phyloP scores from a whole-genome alignment of 139 green algal genomes.

The Spirogloea muscicola region DNA sequence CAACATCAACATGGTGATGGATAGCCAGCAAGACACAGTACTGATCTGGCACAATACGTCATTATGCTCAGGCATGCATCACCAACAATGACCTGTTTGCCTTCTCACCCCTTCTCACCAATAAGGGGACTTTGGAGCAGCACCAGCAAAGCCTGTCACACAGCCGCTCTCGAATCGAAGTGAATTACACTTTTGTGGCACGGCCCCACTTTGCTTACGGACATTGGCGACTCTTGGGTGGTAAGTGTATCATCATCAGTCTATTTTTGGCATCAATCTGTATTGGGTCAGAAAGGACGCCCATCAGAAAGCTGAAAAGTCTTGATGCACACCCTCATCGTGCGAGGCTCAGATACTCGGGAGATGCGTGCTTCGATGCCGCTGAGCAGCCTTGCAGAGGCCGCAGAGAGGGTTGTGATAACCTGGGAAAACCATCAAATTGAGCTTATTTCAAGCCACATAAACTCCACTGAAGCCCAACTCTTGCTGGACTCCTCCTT shows the following conservation, averaged over 20 bases:
- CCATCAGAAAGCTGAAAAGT: not conserved
- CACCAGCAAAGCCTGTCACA: constrained; percentile 11
- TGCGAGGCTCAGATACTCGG: not conserved
- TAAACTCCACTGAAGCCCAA: not conserved
- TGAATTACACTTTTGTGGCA: not conserved
- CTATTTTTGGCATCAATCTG: not conserved
- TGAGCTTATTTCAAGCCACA: not conserved
- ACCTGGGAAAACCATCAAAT: constrained; percentile 3
- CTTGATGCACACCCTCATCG: not conserved
- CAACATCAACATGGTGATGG: not conserved
- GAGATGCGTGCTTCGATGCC: not conserved
- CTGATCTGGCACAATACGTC: no score
- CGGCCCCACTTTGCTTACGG: not conserved
- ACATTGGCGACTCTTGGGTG: not conserved
- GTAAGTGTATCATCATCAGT: not conserved
- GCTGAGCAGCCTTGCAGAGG: constrained; percentile 1
- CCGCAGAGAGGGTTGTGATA: not conserved
- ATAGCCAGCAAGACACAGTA: not conserved
- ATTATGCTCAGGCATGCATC: not conserved
- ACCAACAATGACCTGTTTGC: not conserved
- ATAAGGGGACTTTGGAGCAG: constrained; percentile 16
- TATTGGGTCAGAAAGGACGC: not conserved
- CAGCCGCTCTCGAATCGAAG: not conserved
- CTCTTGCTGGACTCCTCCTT: not conserved
- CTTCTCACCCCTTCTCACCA: constrained; percentile 4